Evolutionary conservation across 306 rosid genomes (phyloP).

Genomic region (Lathyrus aphaca): DNA sequence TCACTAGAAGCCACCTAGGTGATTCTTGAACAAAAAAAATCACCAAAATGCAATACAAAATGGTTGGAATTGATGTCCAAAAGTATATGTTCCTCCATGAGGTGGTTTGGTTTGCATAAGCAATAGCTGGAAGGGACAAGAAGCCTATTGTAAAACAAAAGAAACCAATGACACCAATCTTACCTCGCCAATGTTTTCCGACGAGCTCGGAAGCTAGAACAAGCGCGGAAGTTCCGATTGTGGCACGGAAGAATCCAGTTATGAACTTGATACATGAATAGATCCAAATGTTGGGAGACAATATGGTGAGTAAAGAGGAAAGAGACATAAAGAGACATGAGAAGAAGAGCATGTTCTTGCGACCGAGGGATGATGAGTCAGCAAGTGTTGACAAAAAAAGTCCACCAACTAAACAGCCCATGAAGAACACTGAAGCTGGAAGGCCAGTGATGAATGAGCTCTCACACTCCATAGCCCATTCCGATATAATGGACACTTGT

Average conservation of each 20-base stretch:
- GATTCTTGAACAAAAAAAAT: slow-evolving; percentile 53
- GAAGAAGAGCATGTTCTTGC: slow-evolving; percentile 61
- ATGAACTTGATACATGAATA: slow-evolving; percentile 52
- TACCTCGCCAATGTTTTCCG: slow-evolving; percentile 55
- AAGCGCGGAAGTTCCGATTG: slow-evolving; percentile 57
- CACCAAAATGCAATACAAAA: slow-evolving; percentile 44
- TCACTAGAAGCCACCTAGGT: slow-evolving; percentile 67
- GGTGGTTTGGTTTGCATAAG: slow-evolving; percentile 37
- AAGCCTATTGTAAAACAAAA: slow-evolving; percentile 61
- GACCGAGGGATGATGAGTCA: slow-evolving; percentile 54
- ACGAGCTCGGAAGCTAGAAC: slow-evolving; percentile 66
- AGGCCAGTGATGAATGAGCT: slow-evolving; percentile 46
- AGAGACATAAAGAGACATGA: slow-evolving; percentile 57
- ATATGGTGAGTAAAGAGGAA: slow-evolving; percentile 49
- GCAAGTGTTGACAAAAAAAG: slow-evolving; percentile 55
- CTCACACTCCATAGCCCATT: slow-evolving; percentile 52
- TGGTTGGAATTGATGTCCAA: slow-evolving; percentile 57
- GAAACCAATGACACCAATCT: slow-evolving; percentile 55
- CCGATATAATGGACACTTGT: slow-evolving; percentile 51
- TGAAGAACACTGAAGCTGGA: slow-evolving; percentile 64
- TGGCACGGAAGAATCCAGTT: slow-evolving; percentile 55
- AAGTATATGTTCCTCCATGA: slow-evolving; percentile 64
- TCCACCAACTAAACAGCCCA: slow-evolving; percentile 63
- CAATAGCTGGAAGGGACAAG: slow-evolving; percentile 58
- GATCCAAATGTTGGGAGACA: slow-evolving; percentile 54